phyloP scores from a whole-genome alignment of 2,329 filamentous ascomycete species.

The Ambrosiella xylebori region DNA sequence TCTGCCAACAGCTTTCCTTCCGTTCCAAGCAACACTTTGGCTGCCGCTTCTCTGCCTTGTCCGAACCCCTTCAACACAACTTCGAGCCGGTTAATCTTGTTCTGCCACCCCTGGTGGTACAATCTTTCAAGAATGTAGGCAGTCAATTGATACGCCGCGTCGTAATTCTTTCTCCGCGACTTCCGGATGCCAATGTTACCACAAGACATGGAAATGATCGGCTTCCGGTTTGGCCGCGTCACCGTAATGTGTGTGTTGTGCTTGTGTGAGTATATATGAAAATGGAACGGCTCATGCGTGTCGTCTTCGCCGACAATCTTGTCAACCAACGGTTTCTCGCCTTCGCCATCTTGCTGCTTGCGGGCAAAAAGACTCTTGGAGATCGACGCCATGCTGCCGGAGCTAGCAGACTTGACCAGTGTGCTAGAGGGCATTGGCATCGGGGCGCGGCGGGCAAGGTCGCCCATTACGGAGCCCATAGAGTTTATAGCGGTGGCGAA shows the following conservation, averaged over 20 bases:
- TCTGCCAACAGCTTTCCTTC: constrained; percentile 63
- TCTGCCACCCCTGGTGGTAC: constrained; percentile 61
- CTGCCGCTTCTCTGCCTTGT: constrained; percentile 68
- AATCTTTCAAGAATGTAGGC: constrained; percentile 72
- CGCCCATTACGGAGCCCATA: constrained; percentile 5
- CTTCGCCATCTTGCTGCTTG: not conserved
- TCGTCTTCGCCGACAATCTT: constrained; percentile 15
- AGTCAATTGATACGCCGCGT: constrained; percentile 79
- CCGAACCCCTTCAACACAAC: constrained; percentile 76
- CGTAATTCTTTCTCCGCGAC: constrained; percentile 61
- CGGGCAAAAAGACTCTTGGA: not conserved
- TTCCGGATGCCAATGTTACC: constrained; percentile 91
- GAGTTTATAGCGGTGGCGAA: not conserved
- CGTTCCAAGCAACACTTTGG: constrained; percentile 71
- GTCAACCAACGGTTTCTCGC: constrained; percentile 6
- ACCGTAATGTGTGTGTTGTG: constrained; percentile 94
- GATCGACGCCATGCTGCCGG: not conserved
- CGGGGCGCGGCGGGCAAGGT: not conserved
- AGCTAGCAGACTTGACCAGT: not conserved
- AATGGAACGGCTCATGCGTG: constrained; percentile 51
- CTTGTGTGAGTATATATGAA: constrained; percentile 74
- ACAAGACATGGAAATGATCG: constrained; percentile 62
- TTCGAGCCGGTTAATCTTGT: constrained; percentile 61
- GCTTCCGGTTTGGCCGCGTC: constrained; percentile 61
- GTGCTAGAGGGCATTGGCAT: not conserved